These are phyloP conservation scores for Backusella parvicylindrica DNA, from an alignment of 192 early-diverging fungal species.

Conservation along the genomic window DNA sequence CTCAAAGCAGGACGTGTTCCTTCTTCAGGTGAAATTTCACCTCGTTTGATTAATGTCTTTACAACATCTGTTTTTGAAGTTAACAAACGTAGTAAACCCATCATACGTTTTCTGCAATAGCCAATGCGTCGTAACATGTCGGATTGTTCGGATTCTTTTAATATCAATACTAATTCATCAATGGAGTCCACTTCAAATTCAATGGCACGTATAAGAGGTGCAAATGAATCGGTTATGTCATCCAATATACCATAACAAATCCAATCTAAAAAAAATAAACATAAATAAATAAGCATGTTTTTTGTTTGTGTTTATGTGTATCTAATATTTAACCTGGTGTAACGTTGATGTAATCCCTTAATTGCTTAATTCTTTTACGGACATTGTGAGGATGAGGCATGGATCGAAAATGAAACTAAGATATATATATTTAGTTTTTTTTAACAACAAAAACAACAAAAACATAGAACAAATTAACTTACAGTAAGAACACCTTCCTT, in stretches of 20 bases:
- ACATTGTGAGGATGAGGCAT: slow-evolving; percentile 84
- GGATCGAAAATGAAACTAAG: slow-evolving; percentile 79
- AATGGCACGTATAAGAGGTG: slow-evolving; percentile 80
- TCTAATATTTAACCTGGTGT: too few species aligned
- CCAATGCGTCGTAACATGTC: slow-evolving; percentile 82
- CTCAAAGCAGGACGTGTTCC: slow-evolving; percentile 26
- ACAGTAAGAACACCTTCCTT: slow-evolving; percentile 71
- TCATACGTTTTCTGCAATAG: slow-evolving; percentile 68
- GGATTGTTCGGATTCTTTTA: slow-evolving; percentile 84
- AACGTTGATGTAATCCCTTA: slow-evolving; percentile 80
- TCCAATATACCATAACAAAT: slow-evolving; percentile 96
- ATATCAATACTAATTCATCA: slow-evolving; percentile 91
- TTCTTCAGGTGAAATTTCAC: slow-evolving; percentile 24
- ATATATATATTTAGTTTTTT: neutral
- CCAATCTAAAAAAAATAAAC: slow-evolving; percentile 65
- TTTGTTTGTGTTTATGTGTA: neutral
- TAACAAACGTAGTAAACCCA: slow-evolving; percentile 66
- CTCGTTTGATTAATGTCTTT: slow-evolving; percentile 70
- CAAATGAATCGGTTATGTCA: slow-evolving; percentile 93
- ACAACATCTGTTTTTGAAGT: slow-evolving; percentile 76
- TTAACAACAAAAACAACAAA: neutral
- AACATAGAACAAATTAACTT: slow-evolving; percentile 4
- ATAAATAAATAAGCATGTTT: neutral
- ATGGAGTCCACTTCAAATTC: slow-evolving; percentile 96
- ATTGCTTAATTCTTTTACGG: slow-evolving; percentile 77